These are phyloP conservation scores for Globisporangium nunn DNA, from an alignment of 352 stramenopile genomes.

Conservation along the genomic window DNA sequence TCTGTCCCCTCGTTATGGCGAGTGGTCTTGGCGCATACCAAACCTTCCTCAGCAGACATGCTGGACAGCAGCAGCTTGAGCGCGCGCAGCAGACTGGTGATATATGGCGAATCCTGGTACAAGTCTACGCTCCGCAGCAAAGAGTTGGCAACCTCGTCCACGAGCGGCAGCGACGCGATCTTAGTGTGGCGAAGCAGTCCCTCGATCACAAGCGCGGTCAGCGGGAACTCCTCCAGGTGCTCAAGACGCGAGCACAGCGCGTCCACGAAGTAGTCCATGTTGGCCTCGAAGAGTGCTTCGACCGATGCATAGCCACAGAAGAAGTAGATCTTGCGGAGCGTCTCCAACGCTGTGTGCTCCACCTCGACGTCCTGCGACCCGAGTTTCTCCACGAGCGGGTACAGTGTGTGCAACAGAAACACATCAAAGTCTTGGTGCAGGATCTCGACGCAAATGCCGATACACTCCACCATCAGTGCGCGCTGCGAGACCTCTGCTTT, in stretches of 20 bases:
- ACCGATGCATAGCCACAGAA: slow-evolving; percentile 47
- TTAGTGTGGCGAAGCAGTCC: slow-evolving; percentile 53
- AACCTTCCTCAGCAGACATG: slow-evolving; percentile 20
- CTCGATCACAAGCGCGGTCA: slow-evolving; percentile 73
- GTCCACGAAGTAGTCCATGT: slow-evolving; percentile 88
- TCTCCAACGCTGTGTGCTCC: slow-evolving; percentile 56
- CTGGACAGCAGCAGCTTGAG: slow-evolving; percentile 49
- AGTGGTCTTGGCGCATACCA: background rate
- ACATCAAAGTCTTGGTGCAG: slow-evolving; percentile 37
- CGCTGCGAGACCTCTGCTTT: slow-evolving; percentile 26
- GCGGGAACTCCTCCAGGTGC: slow-evolving; percentile 59
- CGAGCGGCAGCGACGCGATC: slow-evolving; percentile 60
- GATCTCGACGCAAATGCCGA: slow-evolving; percentile 70
- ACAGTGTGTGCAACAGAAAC: slow-evolving; percentile 69
- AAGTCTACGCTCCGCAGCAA: slow-evolving; percentile 69
- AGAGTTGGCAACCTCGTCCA: slow-evolving; percentile 69
- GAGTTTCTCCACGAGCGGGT: slow-evolving; percentile 82
- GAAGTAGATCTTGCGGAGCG: slow-evolving; percentile 63
- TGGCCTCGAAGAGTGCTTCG: slow-evolving; percentile 60
- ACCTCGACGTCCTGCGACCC: slow-evolving; percentile 50
- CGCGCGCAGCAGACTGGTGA: slow-evolving; percentile 45
- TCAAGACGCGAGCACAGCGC: slow-evolving; percentile 61
- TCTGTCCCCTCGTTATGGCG: background rate
- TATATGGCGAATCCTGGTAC: slow-evolving; percentile 56
- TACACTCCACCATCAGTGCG: slow-evolving; percentile 65